These are phyloP conservation scores for Haplosporangium sp. DNA, from an alignment of 371 early-diverging fungal species.

Conservation along the genomic window DNA sequence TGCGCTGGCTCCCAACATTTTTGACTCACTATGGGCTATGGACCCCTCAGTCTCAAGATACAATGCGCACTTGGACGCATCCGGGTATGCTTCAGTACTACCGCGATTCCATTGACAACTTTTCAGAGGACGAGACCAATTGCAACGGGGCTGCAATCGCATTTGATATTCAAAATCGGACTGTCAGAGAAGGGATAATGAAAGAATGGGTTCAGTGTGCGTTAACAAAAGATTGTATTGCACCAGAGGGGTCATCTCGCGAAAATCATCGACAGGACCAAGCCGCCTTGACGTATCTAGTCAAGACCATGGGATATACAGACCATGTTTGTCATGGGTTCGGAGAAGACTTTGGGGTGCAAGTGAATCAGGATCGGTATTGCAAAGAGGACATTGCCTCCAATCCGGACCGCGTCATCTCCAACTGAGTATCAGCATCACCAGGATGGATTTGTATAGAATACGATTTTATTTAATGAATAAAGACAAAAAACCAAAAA, in stretches of 20 bases:
- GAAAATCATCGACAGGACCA: slow-evolving; percentile 68
- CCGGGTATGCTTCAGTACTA: slow-evolving; percentile 58
- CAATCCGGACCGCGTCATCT: slow-evolving; percentile 20
- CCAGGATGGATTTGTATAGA: not conserved
- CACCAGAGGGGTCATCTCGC: slow-evolving; percentile 60
- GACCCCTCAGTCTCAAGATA: slow-evolving; percentile 61
- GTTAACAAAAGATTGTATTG: slow-evolving; percentile 58
- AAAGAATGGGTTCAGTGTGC: slow-evolving; percentile 61
- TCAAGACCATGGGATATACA: slow-evolving; percentile 30
- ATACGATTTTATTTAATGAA: not conserved
- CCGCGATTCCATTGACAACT: slow-evolving; percentile 22
- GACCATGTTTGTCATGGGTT: slow-evolving; percentile 22
- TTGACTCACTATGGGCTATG: slow-evolving; percentile 55
- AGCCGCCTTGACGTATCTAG: slow-evolving; percentile 61
- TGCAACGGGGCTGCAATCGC: slow-evolving; percentile 64
- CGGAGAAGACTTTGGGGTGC: slow-evolving; percentile 21
- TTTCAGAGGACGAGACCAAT: slow-evolving; percentile 45
- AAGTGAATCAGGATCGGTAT: slow-evolving; percentile 33
- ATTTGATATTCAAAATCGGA: slow-evolving; percentile 56
- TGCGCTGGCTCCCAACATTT: slow-evolving; percentile 57
- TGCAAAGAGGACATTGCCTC: slow-evolving; percentile 33
- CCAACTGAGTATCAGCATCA: not conserved
- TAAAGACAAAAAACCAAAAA: not conserved
- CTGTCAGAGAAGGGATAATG: slow-evolving; percentile 55
- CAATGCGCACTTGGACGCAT: slow-evolving; percentile 59